Conservation (phyloP, 2,329 filamentous ascomycete species). For the Raffaelea albimanens region DNA sequence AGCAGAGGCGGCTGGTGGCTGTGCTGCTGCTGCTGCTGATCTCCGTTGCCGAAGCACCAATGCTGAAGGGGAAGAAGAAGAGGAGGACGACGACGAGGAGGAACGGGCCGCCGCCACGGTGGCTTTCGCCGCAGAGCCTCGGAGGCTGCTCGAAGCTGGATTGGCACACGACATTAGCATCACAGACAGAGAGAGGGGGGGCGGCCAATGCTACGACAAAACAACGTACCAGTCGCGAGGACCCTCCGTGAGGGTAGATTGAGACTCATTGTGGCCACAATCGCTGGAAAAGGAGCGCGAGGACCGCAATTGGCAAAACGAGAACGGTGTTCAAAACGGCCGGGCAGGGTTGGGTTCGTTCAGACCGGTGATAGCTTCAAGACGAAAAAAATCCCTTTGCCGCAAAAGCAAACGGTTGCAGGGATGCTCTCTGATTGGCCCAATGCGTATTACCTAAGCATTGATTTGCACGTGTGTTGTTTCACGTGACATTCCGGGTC, state of each 20-base stretch:
- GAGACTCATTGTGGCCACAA: conserved; percentile 47
- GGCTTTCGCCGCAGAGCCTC: not conserved
- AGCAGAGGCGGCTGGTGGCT: not conserved
- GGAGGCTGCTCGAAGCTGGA: conserved; percentile 13
- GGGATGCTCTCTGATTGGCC: not conserved
- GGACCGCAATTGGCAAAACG: no score
- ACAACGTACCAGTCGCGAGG: conserved; percentile 45
- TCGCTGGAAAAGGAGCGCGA: conserved; percentile 8
- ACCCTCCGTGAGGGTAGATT: conserved; percentile 54
- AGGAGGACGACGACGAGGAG: not conserved
- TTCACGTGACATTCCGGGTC: conserved; percentile 11
- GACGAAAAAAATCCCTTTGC: no score
- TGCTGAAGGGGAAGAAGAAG: not conserved
- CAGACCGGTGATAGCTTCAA: no score
- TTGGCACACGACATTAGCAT: not conserved
- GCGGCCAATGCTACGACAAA: not conserved
- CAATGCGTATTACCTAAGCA: not conserved
- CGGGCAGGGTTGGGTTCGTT: no score
- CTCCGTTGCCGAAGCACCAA: not conserved
- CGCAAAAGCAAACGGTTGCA: not conserved
- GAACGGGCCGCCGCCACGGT: not conserved
- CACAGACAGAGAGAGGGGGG: not conserved
- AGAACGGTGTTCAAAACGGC: no score
- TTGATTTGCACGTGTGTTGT: not conserved
- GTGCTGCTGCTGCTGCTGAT: not conserved